These are phyloP conservation scores for Auricularia sp. DNA, from an alignment of 768 basidiomycete species.

Conservation along the genomic window DNA sequence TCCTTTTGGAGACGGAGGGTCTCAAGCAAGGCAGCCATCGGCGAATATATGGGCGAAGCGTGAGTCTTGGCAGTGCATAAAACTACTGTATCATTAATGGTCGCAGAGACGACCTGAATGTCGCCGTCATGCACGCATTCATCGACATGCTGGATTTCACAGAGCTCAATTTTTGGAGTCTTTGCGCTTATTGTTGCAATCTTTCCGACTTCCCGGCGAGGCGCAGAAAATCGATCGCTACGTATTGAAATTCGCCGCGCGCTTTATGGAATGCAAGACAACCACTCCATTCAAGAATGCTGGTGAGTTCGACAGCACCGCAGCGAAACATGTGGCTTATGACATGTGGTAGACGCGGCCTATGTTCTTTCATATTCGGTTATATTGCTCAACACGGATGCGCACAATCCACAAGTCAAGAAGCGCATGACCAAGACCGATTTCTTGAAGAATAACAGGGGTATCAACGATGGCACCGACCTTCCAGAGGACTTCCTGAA, in stretches of 20 bases:
- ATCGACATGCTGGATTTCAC: slow-evolving; percentile 87
- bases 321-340: background rate
- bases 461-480: slow-evolving; percentile 86
- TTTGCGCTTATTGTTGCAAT: slow-evolving; percentile 79
- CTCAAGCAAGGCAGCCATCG: slow-evolving; percentile 93
- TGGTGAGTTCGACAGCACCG: slow-evolving; percentile 32
- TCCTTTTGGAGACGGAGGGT: slow-evolving; percentile 83
- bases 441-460: slow-evolving; percentile 91
- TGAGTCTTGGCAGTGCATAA: slow-evolving; percentile 28
- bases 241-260: slow-evolving; percentile 98
- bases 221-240: slow-evolving; percentile 97
- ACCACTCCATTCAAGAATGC: slow-evolving; percentile 88
- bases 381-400: slow-evolving; percentile 95
- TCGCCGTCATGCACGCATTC: slow-evolving; percentile 95
- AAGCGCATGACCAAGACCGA: slow-evolving; percentile 86
- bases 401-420: slow-evolving; percentile 91
- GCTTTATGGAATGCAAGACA: slow-evolving; percentile 83
- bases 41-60: slow-evolving; percentile 98
- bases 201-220: slow-evolving; percentile 95
- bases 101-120: slow-evolving; percentile 72
- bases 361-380: slow-evolving; percentile 93
- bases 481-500: slow-evolving; percentile 78
- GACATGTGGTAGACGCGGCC: slow-evolving; percentile 54
- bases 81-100: background rate
- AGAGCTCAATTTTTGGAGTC: slow-evolving; percentile 80